These are phyloP conservation scores for Pythium chondricola DNA, from an alignment of 352 stramenopile species.

Conservation along the genomic window DNA sequence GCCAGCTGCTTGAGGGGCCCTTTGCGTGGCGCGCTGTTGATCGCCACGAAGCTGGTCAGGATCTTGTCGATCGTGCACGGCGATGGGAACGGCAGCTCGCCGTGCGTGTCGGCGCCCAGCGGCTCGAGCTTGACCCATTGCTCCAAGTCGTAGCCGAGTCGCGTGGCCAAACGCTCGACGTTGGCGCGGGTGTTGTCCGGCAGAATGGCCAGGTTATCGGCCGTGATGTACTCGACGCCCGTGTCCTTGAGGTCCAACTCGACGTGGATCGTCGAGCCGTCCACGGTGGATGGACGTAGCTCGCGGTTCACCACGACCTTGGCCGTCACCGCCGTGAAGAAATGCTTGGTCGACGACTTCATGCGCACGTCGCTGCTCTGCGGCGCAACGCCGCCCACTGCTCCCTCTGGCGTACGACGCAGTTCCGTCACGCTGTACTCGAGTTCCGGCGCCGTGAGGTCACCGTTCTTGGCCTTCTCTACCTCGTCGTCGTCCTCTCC, in stretches of 20 bases:
- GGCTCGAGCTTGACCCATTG: constrained; percentile 81
- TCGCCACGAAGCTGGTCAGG: constrained; percentile 90
- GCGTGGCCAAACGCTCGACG: constrained; percentile 80
- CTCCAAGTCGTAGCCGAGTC: constrained; percentile 88
- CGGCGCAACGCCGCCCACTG: constrained; percentile 5
- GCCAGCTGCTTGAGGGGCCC: constrained; percentile 76
- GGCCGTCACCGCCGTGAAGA: constrained; percentile 79
- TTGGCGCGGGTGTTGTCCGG: constrained; percentile 78
- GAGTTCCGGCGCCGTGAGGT: constrained; percentile 35
- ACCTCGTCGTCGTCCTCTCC: constrained; percentile 16
- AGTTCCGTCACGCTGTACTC: constrained; percentile 59
- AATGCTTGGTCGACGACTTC: constrained; percentile 86
- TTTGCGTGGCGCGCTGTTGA: constrained; percentile 89
- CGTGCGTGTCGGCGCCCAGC: constrained; percentile 33
- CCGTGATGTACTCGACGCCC: constrained; percentile 87
- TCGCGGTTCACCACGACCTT: constrained; percentile 88
- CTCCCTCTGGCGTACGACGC: constrained; percentile 14
- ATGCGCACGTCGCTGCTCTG: constrained; percentile 31
- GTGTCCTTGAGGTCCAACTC: constrained; percentile 85
- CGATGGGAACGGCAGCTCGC: constrained; percentile 90
- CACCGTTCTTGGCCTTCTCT: constrained; percentile 4
- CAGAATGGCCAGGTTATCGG: constrained; percentile 93
- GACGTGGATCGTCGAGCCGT: constrained; percentile 86
- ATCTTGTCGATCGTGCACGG: constrained; percentile 91
- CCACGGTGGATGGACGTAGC: constrained; percentile 70